Evolutionary conservation across 1,139 yeast species (phyloP), one percentile per base, ranked within the genome.

Genomic region (Nakaseomyces kungkrabaensis): DNA sequence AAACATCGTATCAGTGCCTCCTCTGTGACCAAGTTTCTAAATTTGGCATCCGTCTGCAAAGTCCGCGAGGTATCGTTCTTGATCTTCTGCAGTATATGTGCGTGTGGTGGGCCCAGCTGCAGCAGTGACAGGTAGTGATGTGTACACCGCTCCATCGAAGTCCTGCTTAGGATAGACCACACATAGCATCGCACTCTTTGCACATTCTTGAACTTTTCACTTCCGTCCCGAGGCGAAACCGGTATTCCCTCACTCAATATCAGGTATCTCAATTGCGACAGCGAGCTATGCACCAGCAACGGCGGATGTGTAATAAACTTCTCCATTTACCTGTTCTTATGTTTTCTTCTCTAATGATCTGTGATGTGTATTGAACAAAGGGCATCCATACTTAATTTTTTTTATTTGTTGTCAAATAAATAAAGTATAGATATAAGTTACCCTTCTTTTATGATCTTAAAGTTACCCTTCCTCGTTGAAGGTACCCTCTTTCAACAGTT

Each of bases 11-110:
- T 76, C 47, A 89, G 69, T 3, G 86, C 70, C 5, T 78, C 79
- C 60, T 88, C 95, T 37, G 79, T 68, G 1, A 89, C 96, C 53
- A 77, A 77, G 51, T 70, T 70, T 56, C 80, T 82, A 68, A 89
- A 89, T 38, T 68, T 66, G 42, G 73, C 70, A 64, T 89, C 96
- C 46, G 88, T 82, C 68, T 85, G 84, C 56, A 89, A 73, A 0
- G 97, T 89, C 49, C 97, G 70, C 60, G 88, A 88, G 1, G 96
- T 86, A 62, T 89, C 97, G 65, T 89, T 86, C 53, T 82, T 76
- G 55, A 89, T 89, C 67, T 89, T 89, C 47, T 77, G 74, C 41
- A 52, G 59, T 24, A 64, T 58, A 54, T 81, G 79, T 4, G 81
- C 73, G 0, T 71, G 65, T 4, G 78, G 73, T 3, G 85, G 79